phyloP scores from a whole-genome alignment of 345 rosid genomes.

The Angophora floribunda region DNA sequence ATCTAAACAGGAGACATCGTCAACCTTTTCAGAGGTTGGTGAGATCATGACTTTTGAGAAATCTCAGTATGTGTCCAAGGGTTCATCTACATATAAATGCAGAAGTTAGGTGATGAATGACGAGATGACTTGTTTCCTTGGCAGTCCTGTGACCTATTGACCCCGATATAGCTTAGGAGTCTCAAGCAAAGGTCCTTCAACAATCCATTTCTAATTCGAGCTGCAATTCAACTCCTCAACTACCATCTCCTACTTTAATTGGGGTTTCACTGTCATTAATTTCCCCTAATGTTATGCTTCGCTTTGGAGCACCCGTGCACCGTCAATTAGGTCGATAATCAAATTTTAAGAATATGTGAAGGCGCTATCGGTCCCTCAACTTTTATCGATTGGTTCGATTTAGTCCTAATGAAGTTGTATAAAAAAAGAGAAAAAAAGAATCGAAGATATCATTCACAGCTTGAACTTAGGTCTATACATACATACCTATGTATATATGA shows the following conservation, averaged over 20 bases:
- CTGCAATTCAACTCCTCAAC: not conserved
- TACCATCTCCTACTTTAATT: not conserved
- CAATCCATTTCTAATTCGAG: not conserved
- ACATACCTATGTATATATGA: too few species aligned
- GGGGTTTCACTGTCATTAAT: not conserved
- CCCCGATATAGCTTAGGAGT: not conserved
- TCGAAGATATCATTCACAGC: not conserved
- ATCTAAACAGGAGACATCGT: not conserved
- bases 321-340: not conserved
- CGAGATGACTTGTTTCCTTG: not conserved
- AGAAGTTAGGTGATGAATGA: not conserved
- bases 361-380: not conserved
- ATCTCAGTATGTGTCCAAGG: not conserved
- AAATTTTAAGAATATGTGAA: not conserved
- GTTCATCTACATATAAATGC: not conserved
- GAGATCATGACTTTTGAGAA: not conserved
- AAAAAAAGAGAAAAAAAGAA: not conserved
- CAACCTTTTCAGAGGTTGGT: not conserved
- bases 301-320: not conserved
- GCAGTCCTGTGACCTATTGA: not conserved
- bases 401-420: not conserved
- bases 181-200: not conserved
- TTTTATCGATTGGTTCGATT: not conserved
- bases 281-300: not conserved
- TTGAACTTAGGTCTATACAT: not conserved